phyloP scores from a whole-genome alignment of 768 basidiomycete species.

The Pulveroboletus sp. region DNA sequence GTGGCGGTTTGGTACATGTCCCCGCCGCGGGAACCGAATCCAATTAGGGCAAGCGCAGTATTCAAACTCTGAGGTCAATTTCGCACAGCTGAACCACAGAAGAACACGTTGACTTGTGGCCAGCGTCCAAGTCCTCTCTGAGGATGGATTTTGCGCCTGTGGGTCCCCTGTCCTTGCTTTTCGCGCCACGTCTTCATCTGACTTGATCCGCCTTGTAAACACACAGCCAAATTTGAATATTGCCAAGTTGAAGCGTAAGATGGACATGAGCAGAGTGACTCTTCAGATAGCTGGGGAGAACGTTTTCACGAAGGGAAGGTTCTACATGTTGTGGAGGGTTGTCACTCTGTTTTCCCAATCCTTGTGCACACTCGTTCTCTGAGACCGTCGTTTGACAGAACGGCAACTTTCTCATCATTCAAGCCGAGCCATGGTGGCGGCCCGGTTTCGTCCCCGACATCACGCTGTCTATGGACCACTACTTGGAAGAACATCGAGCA shows the following conservation, averaged over 20 bases:
- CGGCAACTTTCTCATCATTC: slow-evolving; percentile 25
- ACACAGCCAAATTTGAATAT: slow-evolving; percentile 18
- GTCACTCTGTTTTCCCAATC: background rate
- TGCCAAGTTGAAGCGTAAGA: slow-evolving; percentile 19
- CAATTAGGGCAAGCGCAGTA: slow-evolving; percentile 21
- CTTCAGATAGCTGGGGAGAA: slow-evolving; percentile 12
- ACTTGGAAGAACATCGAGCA: slow-evolving; percentile 20
- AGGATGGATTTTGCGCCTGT: slow-evolving; percentile 29
- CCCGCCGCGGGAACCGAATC: background rate
- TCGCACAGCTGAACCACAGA: slow-evolving; percentile 9
- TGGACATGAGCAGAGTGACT: slow-evolving; percentile 23
- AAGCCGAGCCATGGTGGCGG: slow-evolving; percentile 30
- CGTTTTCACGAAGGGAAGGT: slow-evolving; percentile 10
- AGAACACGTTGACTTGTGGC: slow-evolving; percentile 19
- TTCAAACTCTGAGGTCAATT: background rate
- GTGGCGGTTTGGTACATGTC: too few species aligned
- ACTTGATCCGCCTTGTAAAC: background rate
- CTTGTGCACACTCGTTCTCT: background rate
- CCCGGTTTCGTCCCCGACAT: background rate
- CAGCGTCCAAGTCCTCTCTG: background rate
- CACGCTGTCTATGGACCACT: background rate
- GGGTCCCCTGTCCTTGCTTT: slow-evolving; percentile 17
- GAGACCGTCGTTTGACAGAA: slow-evolving; percentile 16
- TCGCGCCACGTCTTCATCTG: background rate
- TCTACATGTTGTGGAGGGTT: slow-evolving; percentile 28